Base-by-base conservation (phyloP, 1,284 basidiomycete genomes). In the Inonotus obliquus region DNA sequence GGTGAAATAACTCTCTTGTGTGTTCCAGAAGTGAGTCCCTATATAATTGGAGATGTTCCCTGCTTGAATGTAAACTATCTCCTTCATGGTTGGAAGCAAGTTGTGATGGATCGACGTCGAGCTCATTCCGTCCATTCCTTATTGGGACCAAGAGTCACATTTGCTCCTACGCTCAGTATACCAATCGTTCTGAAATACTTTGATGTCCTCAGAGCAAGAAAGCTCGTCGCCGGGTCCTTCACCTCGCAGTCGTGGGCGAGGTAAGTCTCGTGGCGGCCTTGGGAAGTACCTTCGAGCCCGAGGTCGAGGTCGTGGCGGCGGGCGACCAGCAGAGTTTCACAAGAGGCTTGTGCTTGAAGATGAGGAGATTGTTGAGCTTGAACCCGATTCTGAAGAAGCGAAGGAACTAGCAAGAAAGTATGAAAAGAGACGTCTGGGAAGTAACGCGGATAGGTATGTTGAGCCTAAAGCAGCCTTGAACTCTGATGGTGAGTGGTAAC, bases 21-120 rank as follows among this genome's bases (percentile, higher is more conserved):
- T 81, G 69, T 91, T 91, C 87, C 88, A 92, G 68, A 89, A 91
- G 69, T 92, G 90, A 0, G 87, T 83, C 55, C 87, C 88, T 23
- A 81, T 73, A 69, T 85, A 82, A 69, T 91, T 91, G 19, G 89
- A 79, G 53, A 82, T 67, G 35, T 77, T 73, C 49, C 89, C 89
- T 0, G 86, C 86, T 72, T 91, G 89, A 57, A 92, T 76, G 69
- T 92, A 86, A 63, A 92, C 73, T 65, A 91, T 89, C 69, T 92
- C 90, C 68, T 79, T 83, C 89, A 91, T 91, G 49, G 27, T 35
- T 29, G 32, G 35, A 37, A 37, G n/a, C 44, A 37, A 49, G 19
- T 25, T 39, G 38, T n/a, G n/a, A 44, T 17, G 17, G 41, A 44
- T 44, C 41, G 41, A 44, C 41, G 17, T 44, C 41, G 19, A 9